Evolutionary conservation across 2,329 filamentous ascomycete genomes (phyloP), one percentile per base, ranked within the genome.

Genomic region (Ceratocystis colombiana): DNA sequence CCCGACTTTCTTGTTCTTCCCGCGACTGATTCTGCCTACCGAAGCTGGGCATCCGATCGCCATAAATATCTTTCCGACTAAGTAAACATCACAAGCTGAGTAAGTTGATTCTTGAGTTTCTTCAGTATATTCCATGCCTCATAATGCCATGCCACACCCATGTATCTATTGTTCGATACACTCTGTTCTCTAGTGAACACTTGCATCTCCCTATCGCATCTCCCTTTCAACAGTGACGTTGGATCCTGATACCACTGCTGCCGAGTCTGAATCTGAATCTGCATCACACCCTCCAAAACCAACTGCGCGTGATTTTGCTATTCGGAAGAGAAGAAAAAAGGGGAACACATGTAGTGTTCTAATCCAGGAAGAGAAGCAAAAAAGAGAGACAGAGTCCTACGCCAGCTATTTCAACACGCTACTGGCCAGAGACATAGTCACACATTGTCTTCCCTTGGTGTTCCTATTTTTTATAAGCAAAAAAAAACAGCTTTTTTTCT

Each of bases 321-420:
- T 59, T 25, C 55, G 28, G 12, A 41, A 41, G 37, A 28, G 12
- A 30, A n/a, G 2, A 30, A n/a, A 30, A 59, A 12, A 59, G 28
- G 55, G 55, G 55, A 59, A 59, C 15, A 6, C 20, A 37, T 59
- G 12, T 8, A 3, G 15, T 59, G 20, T 12, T 17, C 7, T n/a
- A 33, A 8, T 59, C 15, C 55, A 37, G n/a, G 28, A 37, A 37
- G 30, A 59, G 28, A 59, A 37, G 17, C 17, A 22, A 59, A n/a
- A 59, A 59, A 59, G 55, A 30, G 55, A 59, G 55, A 37, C 55
- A 59, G 53, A 17, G 55, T 37, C 30, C 55, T 59, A 8, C 28
- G 28, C 4, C 61, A 44, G 25, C 33, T 62, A 45, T 25, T 46
- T 45, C 61, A 44, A 62, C 61, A 37, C n/a, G 15, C 37, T 45